Conservation (phyloP, 805 yeast species). For the Kuraishia molischiana region DNA sequence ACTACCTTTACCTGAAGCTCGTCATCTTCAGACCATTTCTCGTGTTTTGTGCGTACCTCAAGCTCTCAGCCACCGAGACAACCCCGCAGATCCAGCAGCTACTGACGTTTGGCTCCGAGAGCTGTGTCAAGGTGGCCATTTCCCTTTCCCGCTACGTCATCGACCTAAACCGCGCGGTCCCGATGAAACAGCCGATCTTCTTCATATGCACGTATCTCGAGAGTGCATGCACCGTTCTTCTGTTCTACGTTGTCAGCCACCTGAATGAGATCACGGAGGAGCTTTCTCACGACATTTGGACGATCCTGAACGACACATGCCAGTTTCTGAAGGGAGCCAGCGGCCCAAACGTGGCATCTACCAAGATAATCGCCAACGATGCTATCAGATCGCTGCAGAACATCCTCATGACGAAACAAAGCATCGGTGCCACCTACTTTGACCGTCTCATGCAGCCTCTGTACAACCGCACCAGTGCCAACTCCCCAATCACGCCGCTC, state of each 20-base stretch:
- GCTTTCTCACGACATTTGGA: constrained; percentile 10
- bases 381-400: constrained; percentile 10
- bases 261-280: constrained; percentile 8
- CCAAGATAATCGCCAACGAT: constrained; percentile 11
- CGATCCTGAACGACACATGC: constrained; percentile 12
- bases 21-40: constrained; percentile 14
- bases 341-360: constrained; percentile 12
- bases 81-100: constrained; percentile 3
- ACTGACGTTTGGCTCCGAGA: constrained; percentile 8
- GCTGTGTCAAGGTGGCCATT: constrained; percentile 11
- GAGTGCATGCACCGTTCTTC: constrained; percentile 11
- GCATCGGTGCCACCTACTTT: not conserved
- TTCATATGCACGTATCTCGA: constrained; percentile 14
- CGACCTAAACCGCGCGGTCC: constrained; percentile 9
- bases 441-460: not conserved
- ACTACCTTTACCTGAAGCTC: constrained; percentile 14
- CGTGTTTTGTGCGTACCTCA: constrained; percentile 13
- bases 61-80: constrained; percentile 6
- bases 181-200: constrained; percentile 12
- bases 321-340: constrained; percentile 11
- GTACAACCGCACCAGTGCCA: not conserved
- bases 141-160: constrained; percentile 11
- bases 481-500: not conserved
- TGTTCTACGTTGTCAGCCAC: constrained; percentile 10
- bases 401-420: constrained; percentile 4